A percentile compares a stretch with the other conserved stretches of the same genome.
phyloP scores from a whole-genome alignment of 352 stramenopile species.

The Peronospora belbahrii region DNA sequence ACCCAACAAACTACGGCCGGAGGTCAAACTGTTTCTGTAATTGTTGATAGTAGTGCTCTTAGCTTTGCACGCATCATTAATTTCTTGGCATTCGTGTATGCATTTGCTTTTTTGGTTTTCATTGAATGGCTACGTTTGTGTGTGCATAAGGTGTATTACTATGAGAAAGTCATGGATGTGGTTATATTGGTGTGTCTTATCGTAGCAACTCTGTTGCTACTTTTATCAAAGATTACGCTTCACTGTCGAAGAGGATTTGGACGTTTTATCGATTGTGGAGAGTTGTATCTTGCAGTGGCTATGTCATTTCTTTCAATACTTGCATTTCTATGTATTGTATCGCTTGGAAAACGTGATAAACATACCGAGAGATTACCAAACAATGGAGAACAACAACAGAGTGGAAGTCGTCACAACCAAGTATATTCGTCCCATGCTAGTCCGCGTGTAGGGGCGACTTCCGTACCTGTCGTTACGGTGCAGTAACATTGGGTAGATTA shows the following conservation, averaged over 20 bases:
- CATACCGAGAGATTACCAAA: neutral
- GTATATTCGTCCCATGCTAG: conserved; percentile 8
- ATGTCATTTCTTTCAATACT: conserved; percentile 51
- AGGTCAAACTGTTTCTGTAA: conserved; percentile 33
- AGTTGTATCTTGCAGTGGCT: conserved; percentile 38
- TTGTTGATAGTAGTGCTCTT: conserved; percentile 40
- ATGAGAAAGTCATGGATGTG: conserved; percentile 43
- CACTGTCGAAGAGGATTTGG: conserved; percentile 39
- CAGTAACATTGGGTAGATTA: too few species aligned
- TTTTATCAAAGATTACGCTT: conserved; percentile 45
- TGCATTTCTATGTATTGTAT: conserved; percentile 33
- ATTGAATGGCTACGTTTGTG: conserved; percentile 42
- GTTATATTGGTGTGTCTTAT: conserved; percentile 32
- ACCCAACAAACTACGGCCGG: conserved; percentile 12
- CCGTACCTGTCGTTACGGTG: conserved; percentile 14
- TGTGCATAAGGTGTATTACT: conserved; percentile 30
- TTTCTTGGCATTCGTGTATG: conserved; percentile 61
- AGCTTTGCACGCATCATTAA: conserved; percentile 53
- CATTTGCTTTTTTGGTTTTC: conserved; percentile 44
- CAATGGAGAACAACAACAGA: conserved; percentile 1
- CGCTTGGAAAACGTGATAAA: conserved; percentile 33
- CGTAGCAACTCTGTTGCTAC: conserved; percentile 44
- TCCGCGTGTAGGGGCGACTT: conserved; percentile 8
- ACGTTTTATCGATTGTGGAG: conserved; percentile 49
- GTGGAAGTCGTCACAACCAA: neutral